Base-by-base conservation (phyloP, 2,329 filamentous ascomycete genomes). In the Colletotrichum sp. region DNA sequence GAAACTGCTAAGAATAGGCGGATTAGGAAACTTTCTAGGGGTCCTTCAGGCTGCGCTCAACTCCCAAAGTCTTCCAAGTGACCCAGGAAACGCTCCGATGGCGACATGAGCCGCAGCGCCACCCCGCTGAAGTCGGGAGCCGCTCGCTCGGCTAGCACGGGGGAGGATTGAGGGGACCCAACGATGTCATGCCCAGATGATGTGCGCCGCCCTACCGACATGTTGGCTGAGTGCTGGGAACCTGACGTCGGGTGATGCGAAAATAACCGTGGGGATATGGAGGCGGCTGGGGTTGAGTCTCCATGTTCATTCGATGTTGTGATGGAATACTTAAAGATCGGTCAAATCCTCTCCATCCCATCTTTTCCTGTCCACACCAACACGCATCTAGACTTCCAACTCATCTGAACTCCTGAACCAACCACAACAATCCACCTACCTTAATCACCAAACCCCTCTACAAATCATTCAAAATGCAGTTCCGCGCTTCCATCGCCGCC, bases 401-500 rank as follows among this genome's bases (percentile, higher is more conserved):
- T 18, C 21, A 36, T 65, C 59, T 59, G 12, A 57, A 28, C 13
- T 57, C n/a, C 28, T 32, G 26, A 9, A 39, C 18, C 28, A 36
- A n/a, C 32, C 6, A 9, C n/a, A 36, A 24, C 1, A 36, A 36
- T 15, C 16, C 2, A 2, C 3, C 30, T n/a, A 36, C 7, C 26
- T 36, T 6, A 7, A 7, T 6, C 30, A 63, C 59, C 59, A 63
- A 63, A 48, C 30, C 16, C 26, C 36, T 1, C 36, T n/a, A 3
- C 8, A 64, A 21, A 21, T 28, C 36, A 57, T 30, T n/a, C 64
- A 78, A 71, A 4, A 81, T 82, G 74, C 74, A 76, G 48, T 34
- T 77, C 79, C 80, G 71, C 21, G 65, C 80, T 71, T 78, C 79
- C 32, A 36, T 80, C 60, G 77, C 80, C 66, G 79, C 78, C 64